Conservation (phyloP, 2,329 filamentous ascomycete genomes). For the Fusarium subglutinans region DNA sequence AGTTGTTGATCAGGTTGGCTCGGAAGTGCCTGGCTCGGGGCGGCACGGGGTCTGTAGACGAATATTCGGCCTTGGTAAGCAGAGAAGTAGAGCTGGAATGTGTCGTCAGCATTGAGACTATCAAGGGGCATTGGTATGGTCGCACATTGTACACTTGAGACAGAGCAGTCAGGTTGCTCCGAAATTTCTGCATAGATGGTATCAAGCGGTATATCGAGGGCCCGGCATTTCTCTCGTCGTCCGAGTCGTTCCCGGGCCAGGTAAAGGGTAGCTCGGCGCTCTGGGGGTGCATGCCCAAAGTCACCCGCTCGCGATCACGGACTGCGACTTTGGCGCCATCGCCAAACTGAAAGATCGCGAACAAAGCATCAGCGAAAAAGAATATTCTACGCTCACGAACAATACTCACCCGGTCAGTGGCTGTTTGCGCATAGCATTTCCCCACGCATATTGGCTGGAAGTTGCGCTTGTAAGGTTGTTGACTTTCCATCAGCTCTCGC, state of each 20-base stretch:
- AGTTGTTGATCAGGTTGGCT: slow-evolving; percentile 61
- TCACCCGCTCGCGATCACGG: slow-evolving; percentile 48
- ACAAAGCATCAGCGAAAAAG: slow-evolving; percentile 11
- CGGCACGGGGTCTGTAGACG: slow-evolving; percentile 62
- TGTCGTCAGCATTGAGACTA: slow-evolving; percentile 14
- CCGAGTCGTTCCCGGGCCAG: slow-evolving; percentile 43
- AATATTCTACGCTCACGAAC: not conserved
- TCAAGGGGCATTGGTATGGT: not conserved
- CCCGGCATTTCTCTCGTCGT: slow-evolving; percentile 32
- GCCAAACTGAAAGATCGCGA: slow-evolving; percentile 48
- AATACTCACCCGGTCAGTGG: slow-evolving; percentile 48
- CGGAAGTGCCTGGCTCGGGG: slow-evolving; percentile 59
- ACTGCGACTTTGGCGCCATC: slow-evolving; percentile 46
- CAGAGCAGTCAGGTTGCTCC: slow-evolving; percentile 66
- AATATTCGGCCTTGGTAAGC: slow-evolving; percentile 67
- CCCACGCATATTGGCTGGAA: slow-evolving; percentile 47
- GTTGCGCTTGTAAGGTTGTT: slow-evolving; percentile 27
- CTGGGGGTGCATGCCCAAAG: slow-evolving; percentile 35
- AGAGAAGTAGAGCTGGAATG: slow-evolving; percentile 65
- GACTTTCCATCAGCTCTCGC: slow-evolving; percentile 41
- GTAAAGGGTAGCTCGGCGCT: slow-evolving; percentile 41
- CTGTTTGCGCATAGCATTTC: slow-evolving; percentile 50
- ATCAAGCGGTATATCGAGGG: slow-evolving; percentile 45
- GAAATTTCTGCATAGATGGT: slow-evolving; percentile 51
- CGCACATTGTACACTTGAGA: slow-evolving; percentile 66